These are phyloP conservation scores for Termitomyces sp. DNA, from an alignment of 768 basidiomycete species.

Conservation along the genomic window DNA sequence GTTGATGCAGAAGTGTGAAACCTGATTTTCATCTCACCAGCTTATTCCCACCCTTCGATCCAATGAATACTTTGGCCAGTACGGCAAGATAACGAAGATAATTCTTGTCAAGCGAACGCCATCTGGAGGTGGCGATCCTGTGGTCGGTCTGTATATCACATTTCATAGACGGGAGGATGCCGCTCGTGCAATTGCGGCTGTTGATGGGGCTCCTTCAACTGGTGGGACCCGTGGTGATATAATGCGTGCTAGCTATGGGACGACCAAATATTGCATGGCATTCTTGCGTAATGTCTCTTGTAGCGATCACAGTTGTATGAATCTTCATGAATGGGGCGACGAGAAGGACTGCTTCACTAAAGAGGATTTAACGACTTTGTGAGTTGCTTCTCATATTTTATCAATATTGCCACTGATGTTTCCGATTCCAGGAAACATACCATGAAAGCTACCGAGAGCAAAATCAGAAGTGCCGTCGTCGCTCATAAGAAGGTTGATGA, in stretches of 20 bases:
- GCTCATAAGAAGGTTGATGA: slow-evolving; percentile 63
- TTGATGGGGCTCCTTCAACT: slow-evolving; percentile 91
- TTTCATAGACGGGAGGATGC: slow-evolving; percentile 95
- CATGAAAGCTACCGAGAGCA: slow-evolving; percentile 81
- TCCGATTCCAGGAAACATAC: slow-evolving; percentile 64
- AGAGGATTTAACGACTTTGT: slow-evolving; percentile 93
- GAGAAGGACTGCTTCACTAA: slow-evolving; percentile 98
- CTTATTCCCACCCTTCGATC: slow-evolving; percentile 70
- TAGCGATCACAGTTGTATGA: slow-evolving; percentile 86
- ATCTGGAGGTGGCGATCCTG: slow-evolving; percentile 64
- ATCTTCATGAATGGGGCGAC: slow-evolving; percentile 97
- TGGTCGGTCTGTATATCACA: slow-evolving; percentile 94
- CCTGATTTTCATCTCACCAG: not conserved
- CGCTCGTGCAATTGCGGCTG: slow-evolving; percentile 83
- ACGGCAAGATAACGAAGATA: slow-evolving; percentile 96
- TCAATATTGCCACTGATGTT: not conserved
- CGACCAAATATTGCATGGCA: slow-evolving; percentile 96
- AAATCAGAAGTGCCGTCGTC: slow-evolving; percentile 40
- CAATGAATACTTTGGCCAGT: slow-evolving; percentile 96
- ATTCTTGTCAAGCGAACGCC: slow-evolving; percentile 85
- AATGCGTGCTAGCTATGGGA: slow-evolving; percentile 92
- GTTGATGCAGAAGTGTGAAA: not conserved
- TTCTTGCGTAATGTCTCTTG: slow-evolving; percentile 86
- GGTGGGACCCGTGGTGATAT: slow-evolving; percentile 74
- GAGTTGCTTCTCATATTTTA: slow-evolving; percentile 18